Evolutionary conservation across 2,329 filamentous ascomycete genomes (phyloP).

Genomic region (Pseudogymnoascus sp.): DNA sequence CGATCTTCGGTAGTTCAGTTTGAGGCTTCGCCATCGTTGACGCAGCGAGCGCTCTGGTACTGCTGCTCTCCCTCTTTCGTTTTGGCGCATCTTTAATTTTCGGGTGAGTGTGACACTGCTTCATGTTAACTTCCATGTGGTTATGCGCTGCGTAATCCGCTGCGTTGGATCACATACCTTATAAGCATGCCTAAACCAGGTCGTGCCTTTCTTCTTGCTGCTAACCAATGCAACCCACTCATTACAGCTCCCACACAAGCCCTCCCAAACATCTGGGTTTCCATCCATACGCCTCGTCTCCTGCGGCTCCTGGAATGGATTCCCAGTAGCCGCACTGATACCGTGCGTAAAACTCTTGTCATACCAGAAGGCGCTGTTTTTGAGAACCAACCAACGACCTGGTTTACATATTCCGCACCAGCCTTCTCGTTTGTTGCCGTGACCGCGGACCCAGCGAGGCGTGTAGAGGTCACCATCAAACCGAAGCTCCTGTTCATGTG

Average conservation of each 20-base stretch:
- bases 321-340: slow-evolving; percentile 73
- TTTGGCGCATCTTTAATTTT: slow-evolving; percentile 66
- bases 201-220: slow-evolving; percentile 87
- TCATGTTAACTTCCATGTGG: slow-evolving; percentile 11
- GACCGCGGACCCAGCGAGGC: slow-evolving; percentile 73
- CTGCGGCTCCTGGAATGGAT: slow-evolving; percentile 68
- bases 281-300: slow-evolving; percentile 69
- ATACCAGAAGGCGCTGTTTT: slow-evolving; percentile 90
- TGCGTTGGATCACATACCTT: slow-evolving; percentile 47
- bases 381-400: slow-evolving; percentile 76
- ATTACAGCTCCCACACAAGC: slow-evolving; percentile 67
- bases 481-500: slow-evolving; percentile 69
- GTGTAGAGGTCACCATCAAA: slow-evolving; percentile 80
- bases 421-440: slow-evolving; percentile 79
- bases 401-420: slow-evolving; percentile 88
- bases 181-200: slow-evolving; percentile 84
- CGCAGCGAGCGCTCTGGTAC: slow-evolving; percentile 30
- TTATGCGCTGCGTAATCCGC: neutral
- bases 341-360: slow-evolving; percentile 87
- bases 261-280: slow-evolving; percentile 76
- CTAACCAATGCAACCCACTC: slow-evolving; percentile 76
- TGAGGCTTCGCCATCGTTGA: slow-evolving; percentile 37
- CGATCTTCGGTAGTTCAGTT: slow-evolving; percentile 29
- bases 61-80: slow-evolving; percentile 54
- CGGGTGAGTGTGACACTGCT: slow-evolving; percentile 60